Percentiles rank a stretch among this genome's conserved stretches.
These are phyloP conservation scores for Pseudoneurospora amorphoporcata DNA, from an alignment of 495 filamentous ascomycete genomes.

Conservation along the genomic window DNA sequence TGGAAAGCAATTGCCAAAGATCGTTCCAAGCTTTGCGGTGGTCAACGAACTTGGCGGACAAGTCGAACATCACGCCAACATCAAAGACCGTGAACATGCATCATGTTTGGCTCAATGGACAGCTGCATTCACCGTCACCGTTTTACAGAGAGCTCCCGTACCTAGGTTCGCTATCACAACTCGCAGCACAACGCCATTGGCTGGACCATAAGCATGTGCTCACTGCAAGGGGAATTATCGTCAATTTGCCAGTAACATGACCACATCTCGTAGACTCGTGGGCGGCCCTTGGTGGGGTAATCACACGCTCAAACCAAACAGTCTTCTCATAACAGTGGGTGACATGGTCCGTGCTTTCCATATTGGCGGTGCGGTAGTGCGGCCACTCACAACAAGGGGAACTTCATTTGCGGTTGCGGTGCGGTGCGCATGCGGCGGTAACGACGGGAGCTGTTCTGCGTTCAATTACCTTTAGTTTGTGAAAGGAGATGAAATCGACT, in stretches of 20 bases:
- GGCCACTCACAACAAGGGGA: not conserved
- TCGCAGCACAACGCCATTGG: not conserved
- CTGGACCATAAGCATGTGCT: not conserved
- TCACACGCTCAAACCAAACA: not conserved
- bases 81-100: not conserved
- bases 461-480: not conserved
- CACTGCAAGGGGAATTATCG: not conserved
- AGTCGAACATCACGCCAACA: not conserved
- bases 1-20: not conserved
- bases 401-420: not conserved
- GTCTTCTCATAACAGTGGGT: not conserved
- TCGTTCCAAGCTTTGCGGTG: not conserved
- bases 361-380: not conserved
- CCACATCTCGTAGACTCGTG: not conserved
- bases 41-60: not conserved
- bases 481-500: not conserved
- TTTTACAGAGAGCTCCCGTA: not conserved
- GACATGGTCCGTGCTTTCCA: not conserved
- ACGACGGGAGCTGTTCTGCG: not conserved
- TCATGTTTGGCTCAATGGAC: not conserved
- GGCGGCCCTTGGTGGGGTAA: not conserved
- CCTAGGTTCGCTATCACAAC: not conserved
- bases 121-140: not conserved
- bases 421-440: not conserved
- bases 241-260: not conserved